Evolutionary conservation across 2,329 filamentous ascomycete genomes (phyloP), one percentile per base, ranked within the genome.

Genomic region (Colletotrichum caudatum): DNA sequence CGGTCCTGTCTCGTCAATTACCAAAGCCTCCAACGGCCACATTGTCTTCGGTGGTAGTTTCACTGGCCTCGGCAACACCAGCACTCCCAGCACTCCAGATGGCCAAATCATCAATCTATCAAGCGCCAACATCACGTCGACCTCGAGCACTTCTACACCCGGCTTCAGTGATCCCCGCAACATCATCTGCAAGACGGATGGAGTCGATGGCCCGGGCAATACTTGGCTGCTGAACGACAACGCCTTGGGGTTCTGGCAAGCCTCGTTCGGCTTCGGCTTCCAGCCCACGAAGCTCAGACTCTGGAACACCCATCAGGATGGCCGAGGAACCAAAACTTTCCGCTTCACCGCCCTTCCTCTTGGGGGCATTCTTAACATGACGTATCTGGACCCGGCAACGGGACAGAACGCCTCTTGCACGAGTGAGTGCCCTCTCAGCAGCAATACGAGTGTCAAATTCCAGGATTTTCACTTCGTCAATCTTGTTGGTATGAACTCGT

Each of bases 381-480:
- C 94, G 48, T 98, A 96, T 76, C 91, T 91, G 74, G 94, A 98
- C 77, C 91, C 92, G 33, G 84, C 79, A 50, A 92, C 89, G 1
- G 92, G 92, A 35, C 83, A 88, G 62, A 91, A 91, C 66, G 82
- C 84, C 39, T 91, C 88, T 69, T 99, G 96, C 82, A 94, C 95
- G 64, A 92, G 90, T 73, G 87, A 90, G 77, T 99, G 96, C 77
- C 93, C 95, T n/a, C 87, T 99, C 59, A 94, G 93, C 73, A 86
- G 90, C 77, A 90, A 94, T 77, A 82, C 86, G 23, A 88, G 86
- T 7, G 80, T 91, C 61, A 81, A 86, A 62, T 97, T 89, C 76
- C 95, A 98, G 80, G 96, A 99, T 77, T 99, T 98, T 79, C 88
- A 90, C 75, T 97, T 99, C 76, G 93, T 97, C 75, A 97, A 96